Conservation (phyloP, 2,329 filamentous ascomycete genomes). For the Ophiognomonia clavigignenti-juglandacearum region DNA sequence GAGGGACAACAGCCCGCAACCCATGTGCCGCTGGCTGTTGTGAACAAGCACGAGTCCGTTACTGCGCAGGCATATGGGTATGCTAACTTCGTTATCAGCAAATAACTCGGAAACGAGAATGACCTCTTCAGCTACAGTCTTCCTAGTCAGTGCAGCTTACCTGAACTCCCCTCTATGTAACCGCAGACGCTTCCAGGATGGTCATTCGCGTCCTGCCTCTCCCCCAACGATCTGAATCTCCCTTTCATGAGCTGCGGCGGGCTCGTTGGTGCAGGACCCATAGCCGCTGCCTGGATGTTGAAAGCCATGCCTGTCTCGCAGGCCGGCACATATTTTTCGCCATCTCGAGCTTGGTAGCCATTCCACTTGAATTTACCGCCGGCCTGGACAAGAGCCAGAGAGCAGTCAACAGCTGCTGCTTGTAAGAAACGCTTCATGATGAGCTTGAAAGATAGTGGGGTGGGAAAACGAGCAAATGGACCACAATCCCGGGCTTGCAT, state of each 20-base stretch:
- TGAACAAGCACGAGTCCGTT: conserved; percentile 22
- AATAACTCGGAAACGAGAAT: background rate
- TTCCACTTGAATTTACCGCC: conserved; percentile 14
- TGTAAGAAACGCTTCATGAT: conserved; percentile 4
- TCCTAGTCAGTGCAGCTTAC: too few relatives aligned
- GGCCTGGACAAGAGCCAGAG: background rate
- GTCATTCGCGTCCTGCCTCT: conserved; percentile 19
- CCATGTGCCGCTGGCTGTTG: conserved; percentile 21
- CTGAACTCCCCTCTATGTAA: conserved; percentile 27
- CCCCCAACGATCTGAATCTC: conserved; percentile 4
- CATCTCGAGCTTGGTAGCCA: background rate
- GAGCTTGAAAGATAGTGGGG: too few relatives aligned
- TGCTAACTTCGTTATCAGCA: background rate
- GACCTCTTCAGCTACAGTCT: conserved; percentile 18
- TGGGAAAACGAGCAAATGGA: too few relatives aligned
- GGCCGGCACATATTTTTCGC: conserved; percentile 6
- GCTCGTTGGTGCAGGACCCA: conserved; percentile 10
- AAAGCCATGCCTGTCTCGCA: conserved; percentile 3
- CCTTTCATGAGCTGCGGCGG: conserved; percentile 1
- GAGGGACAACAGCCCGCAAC: conserved; percentile 29
- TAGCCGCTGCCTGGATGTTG: conserved; percentile 7
- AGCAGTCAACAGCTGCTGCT: conserved; percentile 8
- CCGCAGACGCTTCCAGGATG: conserved; percentile 1
- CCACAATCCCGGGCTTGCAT: too few relatives aligned
- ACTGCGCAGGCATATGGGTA: conserved; percentile 25